Percentiles rank a stretch among this genome's conserved stretches.
Evolutionary conservation across 2,329 filamentous ascomycete species (phyloP).

Genomic region (Cyphellophora europaea): DNA sequence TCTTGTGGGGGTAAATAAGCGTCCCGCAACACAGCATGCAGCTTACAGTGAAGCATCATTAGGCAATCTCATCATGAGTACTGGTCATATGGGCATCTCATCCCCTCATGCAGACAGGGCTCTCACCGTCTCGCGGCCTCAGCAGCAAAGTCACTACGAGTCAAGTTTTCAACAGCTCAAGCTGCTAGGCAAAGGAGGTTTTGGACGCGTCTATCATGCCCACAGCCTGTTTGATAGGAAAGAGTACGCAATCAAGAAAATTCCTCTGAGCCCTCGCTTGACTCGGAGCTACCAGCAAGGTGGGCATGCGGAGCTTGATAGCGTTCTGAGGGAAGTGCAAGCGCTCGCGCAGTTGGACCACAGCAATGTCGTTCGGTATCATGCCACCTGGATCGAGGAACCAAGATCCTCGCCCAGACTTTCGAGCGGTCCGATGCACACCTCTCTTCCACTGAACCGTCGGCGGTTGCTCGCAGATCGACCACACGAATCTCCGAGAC

Average conservation of each 20-base stretch:
- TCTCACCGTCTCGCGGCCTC: constrained; percentile 17
- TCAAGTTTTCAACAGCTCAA: constrained; percentile 45
- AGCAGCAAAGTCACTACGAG: constrained; percentile 32
- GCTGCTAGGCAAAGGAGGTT: constrained; percentile 55
- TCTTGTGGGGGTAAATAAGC: constrained; percentile 1
- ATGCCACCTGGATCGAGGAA: constrained; percentile 54
- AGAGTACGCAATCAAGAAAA: constrained; percentile 58
- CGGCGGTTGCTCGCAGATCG: constrained; percentile 1
- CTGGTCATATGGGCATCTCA: constrained; percentile 16
- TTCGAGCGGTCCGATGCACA: neutral
- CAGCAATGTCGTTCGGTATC: constrained; percentile 58
- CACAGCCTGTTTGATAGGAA: constrained; percentile 52
- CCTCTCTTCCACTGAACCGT: neutral
- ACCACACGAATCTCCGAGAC: neutral
- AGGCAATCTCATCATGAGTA: constrained; percentile 15
- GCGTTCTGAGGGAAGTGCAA: constrained; percentile 50
- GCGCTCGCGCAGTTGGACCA: constrained; percentile 55
- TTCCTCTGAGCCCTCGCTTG: constrained; percentile 45
- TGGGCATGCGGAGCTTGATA: constrained; percentile 45
- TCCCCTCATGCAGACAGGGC: constrained; percentile 14
- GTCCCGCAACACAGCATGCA: constrained; percentile 1
- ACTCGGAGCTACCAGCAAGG: constrained; percentile 43
- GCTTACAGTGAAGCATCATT: constrained; percentile 4
- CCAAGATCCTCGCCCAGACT: constrained; percentile 4
- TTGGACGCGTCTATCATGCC: constrained; percentile 55